phyloP scores from a whole-genome alignment of 768 basidiomycete species.

The Leccinum variicolor region DNA sequence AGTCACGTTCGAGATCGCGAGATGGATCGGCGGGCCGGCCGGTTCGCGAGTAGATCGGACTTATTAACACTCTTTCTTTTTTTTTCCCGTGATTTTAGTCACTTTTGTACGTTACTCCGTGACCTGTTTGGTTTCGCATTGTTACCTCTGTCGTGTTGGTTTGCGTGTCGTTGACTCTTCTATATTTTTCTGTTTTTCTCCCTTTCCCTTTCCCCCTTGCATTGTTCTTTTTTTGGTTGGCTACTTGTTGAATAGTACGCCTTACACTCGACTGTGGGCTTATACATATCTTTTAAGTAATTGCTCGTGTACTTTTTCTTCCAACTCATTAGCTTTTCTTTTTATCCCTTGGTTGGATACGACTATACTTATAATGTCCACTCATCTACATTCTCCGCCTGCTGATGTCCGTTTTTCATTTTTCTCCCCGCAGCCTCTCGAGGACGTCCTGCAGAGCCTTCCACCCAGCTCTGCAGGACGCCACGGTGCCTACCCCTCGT shows the following conservation, averaged over 20 bases:
- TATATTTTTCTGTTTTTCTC: neutral
- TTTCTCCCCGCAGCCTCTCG: neutral
- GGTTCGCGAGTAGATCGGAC: constrained; percentile 12
- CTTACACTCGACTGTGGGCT: neutral
- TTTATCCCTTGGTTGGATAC: neutral
- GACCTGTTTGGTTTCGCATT: constrained; percentile 1
- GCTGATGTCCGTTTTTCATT: neutral
- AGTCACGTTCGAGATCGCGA: constrained; percentile 27
- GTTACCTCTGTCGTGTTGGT: neutral
- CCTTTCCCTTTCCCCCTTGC: neutral
- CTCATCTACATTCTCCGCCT: neutral
- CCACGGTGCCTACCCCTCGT: neutral
- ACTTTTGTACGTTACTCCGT: constrained; percentile 6
- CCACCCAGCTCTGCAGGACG: constrained; percentile 10
- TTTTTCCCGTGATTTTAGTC: neutral
- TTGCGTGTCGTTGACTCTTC: constrained; percentile 1
- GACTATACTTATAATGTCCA: neutral
- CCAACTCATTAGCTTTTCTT: neutral
- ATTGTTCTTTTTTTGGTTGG: neutral
- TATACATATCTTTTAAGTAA: constrained; percentile 13
- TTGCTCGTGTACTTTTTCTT: neutral
- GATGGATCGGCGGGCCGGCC: constrained; percentile 19
- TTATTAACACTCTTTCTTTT: neutral
- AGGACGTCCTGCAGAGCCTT: constrained; percentile 10
- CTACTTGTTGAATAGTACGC: neutral